Base-by-base conservation (phyloP, 352 stramenopile species). In the Halophytophthora polymorphica region DNA sequence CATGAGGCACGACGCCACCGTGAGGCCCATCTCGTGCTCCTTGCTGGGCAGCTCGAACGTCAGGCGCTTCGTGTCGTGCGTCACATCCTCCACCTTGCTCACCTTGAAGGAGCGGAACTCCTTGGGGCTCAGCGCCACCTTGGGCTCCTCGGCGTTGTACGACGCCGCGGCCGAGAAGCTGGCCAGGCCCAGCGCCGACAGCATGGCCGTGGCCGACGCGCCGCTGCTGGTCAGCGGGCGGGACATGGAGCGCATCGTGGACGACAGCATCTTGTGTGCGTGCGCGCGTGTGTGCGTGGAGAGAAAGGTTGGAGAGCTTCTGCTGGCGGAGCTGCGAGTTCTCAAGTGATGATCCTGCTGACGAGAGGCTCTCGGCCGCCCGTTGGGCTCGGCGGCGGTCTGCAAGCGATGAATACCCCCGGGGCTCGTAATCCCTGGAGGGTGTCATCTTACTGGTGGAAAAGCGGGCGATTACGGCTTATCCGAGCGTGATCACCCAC, bases 21-120 rank as follows among this genome's bases (percentile, higher is more conserved):
- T 83, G 46, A 84, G 52, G n/a, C 77, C 73, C 71, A 84, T 86
- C 56, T 81, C 73, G 53, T 88, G 71, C 38, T 86, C 69, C 23
- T 69, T 56, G 36, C 53, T 66, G 15, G 77, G 77, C 36, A 88
- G 68, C 17, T 63, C 71, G 45, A 85, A 79, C 19, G 78, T 64
- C 7, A 86, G 38, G 37, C 62, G 68, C 60, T 85, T 85, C 35
- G 79, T 88, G 60, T 87, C 72, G 59, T 77, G 75, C 29, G 73
- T 85, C 45, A 89, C 64, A 11, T 54, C 47, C 60, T 87, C 71
- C 43, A 87, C 69, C 40, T 80, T 79, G 38, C 54, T 69, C 41
- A 89, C 73, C 41, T 64, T 79, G 62, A 89, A 89, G 17, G 69
- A 58, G 28, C 73, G 75, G 60, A 84, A 89, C 51, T 87, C 75